Evolutionary conservation across 75 land plant species (phyloP).

Genomic region (Pinus tabuliformis): DNA sequence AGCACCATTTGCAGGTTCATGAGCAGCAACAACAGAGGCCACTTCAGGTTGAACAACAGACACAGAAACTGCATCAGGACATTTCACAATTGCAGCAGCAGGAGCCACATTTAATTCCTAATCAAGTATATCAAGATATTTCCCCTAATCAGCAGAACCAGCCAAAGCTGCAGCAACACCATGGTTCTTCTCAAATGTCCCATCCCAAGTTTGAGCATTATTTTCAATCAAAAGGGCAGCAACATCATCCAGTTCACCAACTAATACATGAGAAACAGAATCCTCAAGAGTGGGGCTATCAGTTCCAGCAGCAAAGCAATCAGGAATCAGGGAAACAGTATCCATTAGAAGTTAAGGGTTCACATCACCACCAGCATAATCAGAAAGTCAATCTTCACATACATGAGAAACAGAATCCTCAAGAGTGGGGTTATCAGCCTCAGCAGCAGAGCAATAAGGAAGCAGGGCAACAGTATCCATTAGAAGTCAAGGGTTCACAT

Average conservation of each 20-base stretch:
- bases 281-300: not conserved
- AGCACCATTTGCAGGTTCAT: constrained; percentile 6
- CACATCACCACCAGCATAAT: not conserved
- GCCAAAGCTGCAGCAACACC: not conserved
- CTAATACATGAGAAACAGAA: constrained; percentile 4
- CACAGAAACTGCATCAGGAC: not conserved
- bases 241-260: not conserved
- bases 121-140: not conserved
- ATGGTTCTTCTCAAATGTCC: not conserved
- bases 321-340: not conserved
- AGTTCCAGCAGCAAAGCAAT: not conserved
- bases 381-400: not conserved
- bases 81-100: not conserved
- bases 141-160: not conserved
- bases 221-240: not conserved
- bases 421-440: not conserved
- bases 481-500: not conserved
- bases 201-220: not conserved
- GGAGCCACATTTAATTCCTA: not conserved
- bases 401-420: not conserved
- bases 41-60: not conserved
- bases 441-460: not conserved
- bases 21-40: constrained; percentile 1
- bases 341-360: not conserved
- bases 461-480: not conserved